These are phyloP conservation scores for Penicillium manginii DNA, from an alignment of 495 filamentous ascomycete species.

Conservation along the genomic window DNA sequence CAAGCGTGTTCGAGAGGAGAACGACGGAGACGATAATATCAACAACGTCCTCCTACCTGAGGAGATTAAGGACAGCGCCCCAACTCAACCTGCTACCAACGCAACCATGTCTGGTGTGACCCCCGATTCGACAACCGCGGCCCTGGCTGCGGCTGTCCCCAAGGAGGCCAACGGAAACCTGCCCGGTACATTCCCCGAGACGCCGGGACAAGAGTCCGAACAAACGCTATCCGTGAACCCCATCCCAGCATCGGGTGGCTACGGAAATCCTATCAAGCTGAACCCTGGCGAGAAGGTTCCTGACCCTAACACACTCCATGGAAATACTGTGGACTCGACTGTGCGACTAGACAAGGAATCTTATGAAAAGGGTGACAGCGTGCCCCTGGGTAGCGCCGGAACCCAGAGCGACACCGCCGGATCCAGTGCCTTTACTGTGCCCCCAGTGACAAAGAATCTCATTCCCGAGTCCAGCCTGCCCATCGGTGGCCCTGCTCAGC, in stretches of 20 bases:
- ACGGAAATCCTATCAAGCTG: conserved; percentile 79
- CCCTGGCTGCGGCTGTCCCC: conserved; percentile 68
- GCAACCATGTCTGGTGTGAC: conserved; percentile 67
- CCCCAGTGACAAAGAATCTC: conserved; percentile 63
- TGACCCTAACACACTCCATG: conserved; percentile 52
- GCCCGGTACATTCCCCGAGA: conserved; percentile 82
- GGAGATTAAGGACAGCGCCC: conserved; percentile 55
- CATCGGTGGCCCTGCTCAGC: conserved; percentile 50
- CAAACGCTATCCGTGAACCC: conserved; percentile 64
- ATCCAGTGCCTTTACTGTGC: conserved; percentile 55
- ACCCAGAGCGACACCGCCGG: conserved; percentile 18
- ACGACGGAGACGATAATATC: conserved; percentile 74
- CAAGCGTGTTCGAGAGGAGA: conserved; percentile 74
- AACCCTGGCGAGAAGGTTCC: conserved; percentile 82
- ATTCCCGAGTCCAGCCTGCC: conserved; percentile 89
- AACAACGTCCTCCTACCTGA: conserved; percentile 87
- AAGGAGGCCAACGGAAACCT: conserved; percentile 57
- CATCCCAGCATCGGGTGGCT: conserved; percentile 72
- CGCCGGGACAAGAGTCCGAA: conserved; percentile 63
- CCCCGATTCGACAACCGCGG: conserved; percentile 75
- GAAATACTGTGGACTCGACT: conserved; percentile 53
- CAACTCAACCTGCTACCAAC: conserved; percentile 28
- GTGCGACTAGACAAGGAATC: conserved; percentile 81
- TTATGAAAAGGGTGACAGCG: conserved; percentile 74
- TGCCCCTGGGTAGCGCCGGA: conserved; percentile 33